Percentiles rank a stretch among this genome's conserved stretches.
Conservation (phyloP, 768 basidiomycete genomes). For the Zangia roseola region DNA sequence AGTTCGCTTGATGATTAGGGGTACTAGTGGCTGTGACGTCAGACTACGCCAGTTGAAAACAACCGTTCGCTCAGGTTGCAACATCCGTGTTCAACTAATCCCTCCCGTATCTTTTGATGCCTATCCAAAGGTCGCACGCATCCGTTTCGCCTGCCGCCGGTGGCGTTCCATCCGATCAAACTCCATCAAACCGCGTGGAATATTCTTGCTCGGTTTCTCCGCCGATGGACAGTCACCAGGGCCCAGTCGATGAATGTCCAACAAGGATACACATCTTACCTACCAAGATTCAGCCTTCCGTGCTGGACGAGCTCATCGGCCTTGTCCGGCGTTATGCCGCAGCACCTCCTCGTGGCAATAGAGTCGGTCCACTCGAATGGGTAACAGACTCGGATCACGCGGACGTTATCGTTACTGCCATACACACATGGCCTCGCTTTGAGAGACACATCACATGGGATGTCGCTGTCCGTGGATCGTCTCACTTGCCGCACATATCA, state of each 20-base stretch:
- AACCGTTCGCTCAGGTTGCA: too few species aligned
- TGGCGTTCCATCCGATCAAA: not conserved
- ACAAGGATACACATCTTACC: conserved; percentile 32
- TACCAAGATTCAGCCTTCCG: conserved; percentile 27
- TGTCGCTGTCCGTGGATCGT: conserved; percentile 51
- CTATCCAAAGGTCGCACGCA: conserved; percentile 10
- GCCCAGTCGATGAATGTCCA: conserved; percentile 6
- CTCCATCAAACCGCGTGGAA: conserved; percentile 12
- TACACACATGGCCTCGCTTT: conserved; percentile 64
- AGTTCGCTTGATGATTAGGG: too few species aligned
- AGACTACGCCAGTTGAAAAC: not conserved
- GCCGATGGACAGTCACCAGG: not conserved
- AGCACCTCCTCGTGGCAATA: not conserved
- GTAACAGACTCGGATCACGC: conserved; percentile 46
- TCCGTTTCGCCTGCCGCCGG: not conserved
- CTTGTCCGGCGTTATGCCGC: conserved; percentile 21
- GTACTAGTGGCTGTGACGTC: not conserved
- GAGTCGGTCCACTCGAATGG: conserved; percentile 29
- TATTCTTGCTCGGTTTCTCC: conserved; percentile 3
- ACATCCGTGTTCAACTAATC: too few species aligned
- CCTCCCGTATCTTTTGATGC: conserved; percentile 6
- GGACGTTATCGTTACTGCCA: conserved; percentile 63
- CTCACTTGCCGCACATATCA: not conserved
- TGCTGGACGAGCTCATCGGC: conserved; percentile 23
- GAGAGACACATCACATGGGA: conserved; percentile 69